These are phyloP conservation scores for Solanum sparsipilum DNA, from an alignment of 257 asterid species.

Conservation along the genomic window DNA sequence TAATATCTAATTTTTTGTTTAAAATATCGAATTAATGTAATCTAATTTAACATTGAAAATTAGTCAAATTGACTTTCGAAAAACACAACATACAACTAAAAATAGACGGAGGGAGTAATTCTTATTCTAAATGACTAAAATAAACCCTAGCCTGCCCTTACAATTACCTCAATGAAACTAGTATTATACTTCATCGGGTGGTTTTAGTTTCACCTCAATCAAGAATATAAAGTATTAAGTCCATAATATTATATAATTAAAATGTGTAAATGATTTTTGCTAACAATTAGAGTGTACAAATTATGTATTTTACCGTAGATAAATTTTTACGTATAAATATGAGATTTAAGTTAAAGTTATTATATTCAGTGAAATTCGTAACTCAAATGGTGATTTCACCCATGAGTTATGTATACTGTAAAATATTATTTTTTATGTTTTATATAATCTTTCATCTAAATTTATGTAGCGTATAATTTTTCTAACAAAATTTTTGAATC, in stretches of 20 bases:
- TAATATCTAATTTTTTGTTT: no score
- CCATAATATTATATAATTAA: no score
- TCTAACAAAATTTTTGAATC: no score
- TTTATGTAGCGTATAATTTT: no score
- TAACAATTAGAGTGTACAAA: background rate
- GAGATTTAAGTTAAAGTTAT: background rate
- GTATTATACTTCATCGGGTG: background rate
- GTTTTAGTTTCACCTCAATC: background rate
- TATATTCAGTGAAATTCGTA: no score
- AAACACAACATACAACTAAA: no score
- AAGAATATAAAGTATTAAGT: background rate
- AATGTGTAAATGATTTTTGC: background rate
- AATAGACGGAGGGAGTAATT: background rate
- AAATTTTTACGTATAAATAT: background rate
- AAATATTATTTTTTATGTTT: no score
- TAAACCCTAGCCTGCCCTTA: background rate
- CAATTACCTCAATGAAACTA: background rate
- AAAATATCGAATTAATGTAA: background rate
- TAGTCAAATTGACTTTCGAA: no score
- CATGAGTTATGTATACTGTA: no score
- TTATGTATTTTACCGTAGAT: background rate
- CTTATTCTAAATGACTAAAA: background rate
- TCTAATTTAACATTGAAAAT: no score
- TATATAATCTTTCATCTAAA: no score
- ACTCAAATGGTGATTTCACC: background rate